A percentile compares a stretch with the other conserved stretches of the same genome.
These are phyloP conservation scores for Vaccinium vitisidaea DNA, from an alignment of 148 eudicot species.

Conservation along the genomic window DNA sequence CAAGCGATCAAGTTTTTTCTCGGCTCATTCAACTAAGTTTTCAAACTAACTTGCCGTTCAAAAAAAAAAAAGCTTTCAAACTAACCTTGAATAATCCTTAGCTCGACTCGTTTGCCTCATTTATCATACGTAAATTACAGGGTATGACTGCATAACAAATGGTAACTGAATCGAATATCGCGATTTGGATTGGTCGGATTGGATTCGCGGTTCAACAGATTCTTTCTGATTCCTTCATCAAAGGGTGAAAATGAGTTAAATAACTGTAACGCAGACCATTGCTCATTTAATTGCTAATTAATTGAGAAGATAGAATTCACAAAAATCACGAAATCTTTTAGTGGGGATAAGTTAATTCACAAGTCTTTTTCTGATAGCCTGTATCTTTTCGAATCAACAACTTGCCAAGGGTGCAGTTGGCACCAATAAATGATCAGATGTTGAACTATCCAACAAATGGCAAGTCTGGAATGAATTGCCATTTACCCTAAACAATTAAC, in stretches of 20 bases:
- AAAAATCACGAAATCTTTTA: neutral
- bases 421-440: neutral
- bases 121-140: too few species aligned
- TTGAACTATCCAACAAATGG: conserved; percentile 18
- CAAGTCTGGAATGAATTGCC: conserved; percentile 7
- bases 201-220: neutral
- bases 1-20: too few species aligned
- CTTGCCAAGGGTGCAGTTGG: neutral
- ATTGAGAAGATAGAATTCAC: neutral
- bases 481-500: neutral
- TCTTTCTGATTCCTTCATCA: neutral
- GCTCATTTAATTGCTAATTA: neutral
- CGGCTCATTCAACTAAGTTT: too few species aligned
- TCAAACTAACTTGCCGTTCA: too few species aligned
- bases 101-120: neutral
- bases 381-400: neutral
- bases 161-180: neutral
- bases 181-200: neutral
- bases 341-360: neutral
- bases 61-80: neutral
- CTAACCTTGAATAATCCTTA: neutral
- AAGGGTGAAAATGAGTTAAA: too few species aligned
- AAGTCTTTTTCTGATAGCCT: conserved; percentile 13
- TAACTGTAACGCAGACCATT: neutral
- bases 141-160: neutral